These are phyloP conservation scores for Flueggea neowawraea DNA, from an alignment of 441 rosid species.

Conservation along the genomic window DNA sequence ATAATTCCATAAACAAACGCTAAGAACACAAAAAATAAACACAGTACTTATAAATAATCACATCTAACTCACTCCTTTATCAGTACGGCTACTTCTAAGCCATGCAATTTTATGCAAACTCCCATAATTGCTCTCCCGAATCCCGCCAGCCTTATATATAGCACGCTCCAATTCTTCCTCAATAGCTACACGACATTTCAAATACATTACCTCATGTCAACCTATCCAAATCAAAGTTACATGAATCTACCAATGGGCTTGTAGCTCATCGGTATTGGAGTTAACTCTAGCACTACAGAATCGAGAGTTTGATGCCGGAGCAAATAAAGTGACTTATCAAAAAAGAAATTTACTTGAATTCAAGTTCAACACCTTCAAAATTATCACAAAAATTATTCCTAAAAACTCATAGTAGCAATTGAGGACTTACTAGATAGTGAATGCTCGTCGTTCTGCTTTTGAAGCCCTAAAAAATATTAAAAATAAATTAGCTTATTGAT, in stretches of 20 bases:
- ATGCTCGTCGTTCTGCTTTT: slow-evolving; percentile 78
- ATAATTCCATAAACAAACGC: neutral
- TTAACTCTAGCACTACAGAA: too few species aligned
- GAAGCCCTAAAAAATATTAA: slow-evolving; percentile 46
- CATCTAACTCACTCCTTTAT: slow-evolving; percentile 72
- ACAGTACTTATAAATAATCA: neutral
- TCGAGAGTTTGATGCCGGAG: too few species aligned
- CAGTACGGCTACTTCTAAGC: slow-evolving; percentile 96
- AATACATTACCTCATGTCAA: neutral
- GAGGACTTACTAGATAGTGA: slow-evolving; percentile 48
- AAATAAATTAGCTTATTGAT: neutral
- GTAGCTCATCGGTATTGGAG: too few species aligned
- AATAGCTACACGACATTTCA: slow-evolving; percentile 49
- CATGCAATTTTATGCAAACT: slow-evolving; percentile 74
- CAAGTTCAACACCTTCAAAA: too few species aligned
- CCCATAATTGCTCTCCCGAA: slow-evolving; percentile 74
- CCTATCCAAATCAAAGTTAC: neutral
- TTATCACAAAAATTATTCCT: too few species aligned
- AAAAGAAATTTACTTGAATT: neutral
- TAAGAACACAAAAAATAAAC: neutral
- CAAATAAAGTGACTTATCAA: too few species aligned
- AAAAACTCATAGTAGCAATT: too few species aligned
- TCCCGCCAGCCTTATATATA: slow-evolving; percentile 82
- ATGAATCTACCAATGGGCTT: neutral
- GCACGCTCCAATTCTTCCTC: slow-evolving; percentile 86